Evolutionary conservation across 176 grass and related monocot species (phyloP).

Genomic region (Dendrocalamus sinicus): DNA sequence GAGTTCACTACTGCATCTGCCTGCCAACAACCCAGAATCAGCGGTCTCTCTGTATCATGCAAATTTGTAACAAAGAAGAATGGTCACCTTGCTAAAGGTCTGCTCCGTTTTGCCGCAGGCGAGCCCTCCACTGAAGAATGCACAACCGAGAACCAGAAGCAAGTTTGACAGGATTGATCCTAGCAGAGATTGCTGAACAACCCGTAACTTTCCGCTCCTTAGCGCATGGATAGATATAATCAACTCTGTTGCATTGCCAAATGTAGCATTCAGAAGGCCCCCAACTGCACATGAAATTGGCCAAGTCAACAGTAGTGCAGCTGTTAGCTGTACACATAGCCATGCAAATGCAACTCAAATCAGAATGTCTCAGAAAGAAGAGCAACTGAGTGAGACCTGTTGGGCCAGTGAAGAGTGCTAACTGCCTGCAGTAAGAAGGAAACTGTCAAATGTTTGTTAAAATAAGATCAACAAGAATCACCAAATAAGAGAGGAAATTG

Average conservation of each 20-base stretch:
- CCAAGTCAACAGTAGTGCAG: neutral
- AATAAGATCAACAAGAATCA: neutral
- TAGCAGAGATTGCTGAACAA: constrained; percentile 77
- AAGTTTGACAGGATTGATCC: constrained; percentile 86
- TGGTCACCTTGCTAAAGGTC: constrained; percentile 66
- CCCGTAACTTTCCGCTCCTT: constrained; percentile 56
- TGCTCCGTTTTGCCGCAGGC: constrained; percentile 59
- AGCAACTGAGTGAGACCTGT: constrained; percentile 57
- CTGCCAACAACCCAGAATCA: constrained; percentile 46
- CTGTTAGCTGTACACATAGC: neutral
- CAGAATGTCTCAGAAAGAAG: constrained; percentile 37
- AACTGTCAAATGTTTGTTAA: constrained; percentile 30
- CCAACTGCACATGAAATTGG: constrained; percentile 52
- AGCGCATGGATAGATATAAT: constrained; percentile 83
- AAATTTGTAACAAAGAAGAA: neutral
- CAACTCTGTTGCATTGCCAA: constrained; percentile 81
- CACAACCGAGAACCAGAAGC: constrained; percentile 73
- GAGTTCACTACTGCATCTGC: constrained; percentile 69
- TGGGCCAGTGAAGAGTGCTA: constrained; percentile 74
- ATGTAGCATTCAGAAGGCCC: constrained; percentile 71
- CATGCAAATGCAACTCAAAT: constrained; percentile 25
- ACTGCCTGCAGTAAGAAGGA: constrained; percentile 56
- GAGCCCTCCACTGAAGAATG: constrained; percentile 78
- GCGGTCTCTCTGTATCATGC: neutral
- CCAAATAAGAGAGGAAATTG: neutral